Evolutionary conservation across 192 early-diverging fungal species (phyloP).

Genomic region (Coemansia sp.): DNA sequence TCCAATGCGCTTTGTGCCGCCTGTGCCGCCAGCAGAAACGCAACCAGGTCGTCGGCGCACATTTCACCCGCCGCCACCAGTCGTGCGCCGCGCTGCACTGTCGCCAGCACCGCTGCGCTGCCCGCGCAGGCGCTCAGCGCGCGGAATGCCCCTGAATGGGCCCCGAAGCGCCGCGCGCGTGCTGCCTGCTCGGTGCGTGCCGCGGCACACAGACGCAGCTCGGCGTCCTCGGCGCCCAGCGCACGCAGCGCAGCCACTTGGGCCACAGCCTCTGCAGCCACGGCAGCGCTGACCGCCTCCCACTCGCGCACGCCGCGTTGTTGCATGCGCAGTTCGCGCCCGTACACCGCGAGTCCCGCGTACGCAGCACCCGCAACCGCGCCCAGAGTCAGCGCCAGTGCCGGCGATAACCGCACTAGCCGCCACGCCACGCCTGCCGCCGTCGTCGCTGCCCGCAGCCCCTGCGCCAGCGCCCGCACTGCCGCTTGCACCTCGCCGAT

Average conservation of each 20-base stretch:
- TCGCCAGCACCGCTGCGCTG: slow-evolving; percentile 57
- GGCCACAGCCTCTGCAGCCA: slow-evolving; percentile 58
- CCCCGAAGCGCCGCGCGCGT: slow-evolving; percentile 51
- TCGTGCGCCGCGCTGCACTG: slow-evolving; percentile 55
- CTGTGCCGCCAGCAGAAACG: slow-evolving; percentile 64
- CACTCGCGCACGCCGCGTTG: slow-evolving; percentile 44
- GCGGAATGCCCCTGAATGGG: slow-evolving; percentile 65
- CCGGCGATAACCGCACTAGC: slow-evolving; percentile 55
- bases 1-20: slow-evolving; percentile 61
- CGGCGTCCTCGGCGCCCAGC: slow-evolving; percentile 59
- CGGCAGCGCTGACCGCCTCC: slow-evolving; percentile 55
- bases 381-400: slow-evolving; percentile 56
- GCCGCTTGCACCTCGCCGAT: slow-evolving; percentile 63
- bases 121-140: slow-evolving; percentile 61
- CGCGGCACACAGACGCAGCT: slow-evolving; percentile 50
- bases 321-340: slow-evolving; percentile 55
- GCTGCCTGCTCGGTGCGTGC: slow-evolving; percentile 46
- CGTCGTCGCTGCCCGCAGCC: slow-evolving; percentile 58
- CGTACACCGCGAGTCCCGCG: slow-evolving; percentile 54
- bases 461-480: slow-evolving; percentile 61
- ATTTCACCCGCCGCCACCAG: slow-evolving; percentile 56
- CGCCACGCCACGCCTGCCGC: slow-evolving; percentile 57
- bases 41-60: slow-evolving; percentile 59
- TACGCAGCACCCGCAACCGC: slow-evolving; percentile 58
- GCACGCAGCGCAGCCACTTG: slow-evolving; percentile 64